Percentiles rank a stretch among this genome's conserved stretches.
phyloP scores from a whole-genome alignment of 768 basidiomycete species.

The Polyporus arcularius region DNA sequence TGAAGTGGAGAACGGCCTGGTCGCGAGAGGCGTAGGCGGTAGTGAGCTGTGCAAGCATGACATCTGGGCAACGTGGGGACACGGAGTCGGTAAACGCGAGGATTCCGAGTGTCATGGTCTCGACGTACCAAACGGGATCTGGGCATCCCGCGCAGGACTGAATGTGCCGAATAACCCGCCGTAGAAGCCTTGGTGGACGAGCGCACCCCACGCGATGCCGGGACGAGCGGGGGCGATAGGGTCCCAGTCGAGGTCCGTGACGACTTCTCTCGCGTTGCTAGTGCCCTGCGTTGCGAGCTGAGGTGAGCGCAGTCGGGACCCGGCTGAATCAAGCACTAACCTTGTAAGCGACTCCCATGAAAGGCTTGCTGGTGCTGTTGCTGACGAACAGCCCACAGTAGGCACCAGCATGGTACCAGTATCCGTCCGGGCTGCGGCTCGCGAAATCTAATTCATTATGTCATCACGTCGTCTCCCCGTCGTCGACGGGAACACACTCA shows the following conservation, averaged over 20 bases:
- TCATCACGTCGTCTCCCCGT: neutral
- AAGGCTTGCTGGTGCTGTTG: conserved; percentile 2
- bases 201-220: neutral
- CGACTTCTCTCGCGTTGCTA: neutral
- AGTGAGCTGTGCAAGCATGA: conserved; percentile 3
- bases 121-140: conserved; percentile 4
- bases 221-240: neutral
- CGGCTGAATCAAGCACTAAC: neutral
- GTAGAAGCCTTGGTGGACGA: conserved; percentile 2
- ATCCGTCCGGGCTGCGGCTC: neutral
- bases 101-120: neutral
- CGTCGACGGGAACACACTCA: neutral
- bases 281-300: conserved; percentile 3
- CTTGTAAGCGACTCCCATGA: conserved; percentile 9
- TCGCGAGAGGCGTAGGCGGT: neutral
- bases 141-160: neutral
- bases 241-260: neutral
- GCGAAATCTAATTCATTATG: neutral
- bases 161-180: conserved; percentile 1
- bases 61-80: neutral
- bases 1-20: conserved; percentile 8
- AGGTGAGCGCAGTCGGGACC: neutral
- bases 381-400: conserved; percentile 8
- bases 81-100: too few relatives aligned
- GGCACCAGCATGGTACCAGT: neutral